Evolutionary conservation across 2,329 filamentous ascomycete genomes (phyloP).

Genomic region (Cordyceps pruinosa): DNA sequence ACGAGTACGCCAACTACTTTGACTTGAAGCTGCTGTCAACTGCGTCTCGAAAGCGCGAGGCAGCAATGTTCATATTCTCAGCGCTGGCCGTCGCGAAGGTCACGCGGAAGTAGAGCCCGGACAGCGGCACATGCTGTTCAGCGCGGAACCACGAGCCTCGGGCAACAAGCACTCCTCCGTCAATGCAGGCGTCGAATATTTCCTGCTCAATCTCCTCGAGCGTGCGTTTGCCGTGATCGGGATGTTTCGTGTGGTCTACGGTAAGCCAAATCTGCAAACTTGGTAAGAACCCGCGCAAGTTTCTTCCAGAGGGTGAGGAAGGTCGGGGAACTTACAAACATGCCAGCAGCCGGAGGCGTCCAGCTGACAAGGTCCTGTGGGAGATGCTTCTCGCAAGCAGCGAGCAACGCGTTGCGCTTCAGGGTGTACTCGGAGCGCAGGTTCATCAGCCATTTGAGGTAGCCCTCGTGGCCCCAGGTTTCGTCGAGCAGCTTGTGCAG

Average conservation of each 20-base stretch:
- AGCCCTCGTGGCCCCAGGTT: constrained; percentile 87
- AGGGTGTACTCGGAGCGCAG: constrained; percentile 74
- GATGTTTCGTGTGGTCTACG: constrained; percentile 61
- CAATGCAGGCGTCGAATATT: constrained; percentile 72
- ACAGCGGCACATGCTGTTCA: constrained; percentile 52
- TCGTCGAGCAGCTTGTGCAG: constrained; percentile 89
- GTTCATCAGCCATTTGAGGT: constrained; percentile 81
- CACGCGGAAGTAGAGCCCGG: constrained; percentile 76
- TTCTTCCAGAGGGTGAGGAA: not conserved
- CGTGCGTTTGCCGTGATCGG: constrained; percentile 43
- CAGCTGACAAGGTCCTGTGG: constrained; percentile 71
- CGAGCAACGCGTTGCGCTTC: constrained; percentile 68
- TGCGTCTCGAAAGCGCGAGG: constrained; percentile 67
- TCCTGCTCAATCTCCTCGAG: constrained; percentile 71
- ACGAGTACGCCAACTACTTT: not conserved
- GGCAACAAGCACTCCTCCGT: constrained; percentile 71
- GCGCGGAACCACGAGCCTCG: constrained; percentile 89
- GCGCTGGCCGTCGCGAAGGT: constrained; percentile 79
- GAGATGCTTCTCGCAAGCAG: constrained; percentile 71
- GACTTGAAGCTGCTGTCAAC: constrained; percentile 40
- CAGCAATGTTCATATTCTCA: constrained; percentile 64
- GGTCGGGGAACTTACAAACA: constrained; percentile 70
- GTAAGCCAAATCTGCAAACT: constrained; percentile 60
- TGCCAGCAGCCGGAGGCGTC: constrained; percentile 75
- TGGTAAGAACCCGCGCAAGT: not conserved